Evolutionary conservation across 176 grass and related monocot genomes (phyloP), one percentile per base, ranked within the genome.

Genomic region (Calamus simplicifolius): DNA sequence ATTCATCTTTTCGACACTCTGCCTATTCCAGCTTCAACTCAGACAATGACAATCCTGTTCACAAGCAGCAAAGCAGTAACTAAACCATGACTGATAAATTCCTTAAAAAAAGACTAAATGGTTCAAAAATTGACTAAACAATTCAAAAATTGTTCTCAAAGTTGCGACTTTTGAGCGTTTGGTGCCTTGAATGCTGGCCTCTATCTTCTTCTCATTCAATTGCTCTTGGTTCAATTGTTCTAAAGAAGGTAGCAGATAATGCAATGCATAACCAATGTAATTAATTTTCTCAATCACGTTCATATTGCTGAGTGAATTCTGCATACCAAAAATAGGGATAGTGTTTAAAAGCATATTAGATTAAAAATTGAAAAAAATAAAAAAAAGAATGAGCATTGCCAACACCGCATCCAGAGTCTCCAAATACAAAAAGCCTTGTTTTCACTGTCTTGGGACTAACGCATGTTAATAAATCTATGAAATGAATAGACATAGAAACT

Each of bases 191-290:
- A 75, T 72, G 14, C 58, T 27, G 13, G 89, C 84, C 58, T 93
- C 89, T 4, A 68, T 50, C 69, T 72, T 52, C 70, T n/a, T 80
- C 78, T 88, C 89, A 48, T 57, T 15, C 66, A 75, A 68, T 49
- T 93, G 89, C 14, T 88, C 77, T 25, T 62, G 52, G 66, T 81
- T 84, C 5, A 88, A 23, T 2, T 76, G 48, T 53, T 15, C 79
- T 60, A 93, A 61, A 77, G 61, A 74, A 52, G 89, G 89, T 14
- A 87, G 27, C 56, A 93, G 54, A 56, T 84, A 68, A 51, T 81
- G 58, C 69, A 93, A 68, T 16, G 83, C 27, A 43, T 93, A 93
- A 25, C 56, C 77, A 6, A 72, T 70, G 29, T 81, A 69, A 49
- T 61, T 52, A 61, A 27, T 30, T 19, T 52, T 53, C 5, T 51